phyloP scores from a whole-genome alignment of 106 monocot genomes.

The Dioscorea zingiberensis region DNA sequence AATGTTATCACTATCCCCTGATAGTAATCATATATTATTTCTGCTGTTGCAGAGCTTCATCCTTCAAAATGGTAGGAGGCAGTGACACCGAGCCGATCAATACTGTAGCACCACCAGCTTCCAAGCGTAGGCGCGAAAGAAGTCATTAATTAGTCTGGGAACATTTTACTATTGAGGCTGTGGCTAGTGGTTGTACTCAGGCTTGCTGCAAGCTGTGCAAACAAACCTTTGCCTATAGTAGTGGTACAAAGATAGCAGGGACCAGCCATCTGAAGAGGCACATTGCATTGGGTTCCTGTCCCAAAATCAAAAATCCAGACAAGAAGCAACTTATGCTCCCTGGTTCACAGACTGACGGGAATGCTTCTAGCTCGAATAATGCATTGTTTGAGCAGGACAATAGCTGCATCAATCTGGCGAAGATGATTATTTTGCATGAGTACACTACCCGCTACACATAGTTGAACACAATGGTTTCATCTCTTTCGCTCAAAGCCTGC shows the following conservation, averaged over 20 bases:
- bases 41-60: no score
- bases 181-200: slow-evolving; percentile 48
- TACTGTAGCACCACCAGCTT: slow-evolving; percentile 26
- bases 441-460: slow-evolving; percentile 87
- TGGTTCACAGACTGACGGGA: slow-evolving; percentile 31
- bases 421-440: slow-evolving; percentile 90
- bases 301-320: slow-evolving; percentile 60
- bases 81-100: slow-evolving; percentile 40
- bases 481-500: slow-evolving; percentile 63
- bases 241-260: slow-evolving; percentile 79
- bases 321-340: slow-evolving; percentile 41
- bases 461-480: slow-evolving; percentile 67
- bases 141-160: slow-evolving; percentile 82
- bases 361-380: slow-evolving; percentile 18
- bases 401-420: slow-evolving; percentile 57
- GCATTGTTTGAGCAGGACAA: slow-evolving; percentile 63
- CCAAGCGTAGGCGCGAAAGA: slow-evolving; percentile 64
- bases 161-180: slow-evolving; percentile 77
- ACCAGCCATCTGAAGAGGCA: slow-evolving; percentile 96
- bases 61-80: background rate
- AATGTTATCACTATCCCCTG: no score
- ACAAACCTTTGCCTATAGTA: slow-evolving; percentile 90
- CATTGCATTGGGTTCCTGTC: slow-evolving; percentile 71
- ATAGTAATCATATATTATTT: no score
- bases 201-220: slow-evolving; percentile 93